Evolutionary conservation across 495 filamentous ascomycete genomes (phyloP).

Genomic region (Venustampulla echinocandica): DNA sequence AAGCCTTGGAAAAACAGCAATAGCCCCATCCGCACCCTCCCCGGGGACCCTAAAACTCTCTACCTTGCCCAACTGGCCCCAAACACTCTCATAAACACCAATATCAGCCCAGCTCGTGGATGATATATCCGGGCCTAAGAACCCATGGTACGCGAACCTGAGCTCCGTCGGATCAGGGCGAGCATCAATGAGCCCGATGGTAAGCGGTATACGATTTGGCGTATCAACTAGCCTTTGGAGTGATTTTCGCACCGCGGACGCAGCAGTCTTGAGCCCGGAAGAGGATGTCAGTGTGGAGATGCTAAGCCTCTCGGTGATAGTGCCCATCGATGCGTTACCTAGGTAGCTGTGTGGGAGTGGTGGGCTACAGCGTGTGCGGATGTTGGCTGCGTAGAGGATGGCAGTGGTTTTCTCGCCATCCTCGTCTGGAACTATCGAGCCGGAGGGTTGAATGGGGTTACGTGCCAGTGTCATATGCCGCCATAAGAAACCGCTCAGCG

Average conservation of each 20-base stretch:
- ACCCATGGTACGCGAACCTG: conserved; percentile 4
- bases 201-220: conserved; percentile 2
- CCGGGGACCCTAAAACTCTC: conserved; percentile 6
- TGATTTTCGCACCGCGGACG: conserved; percentile 2
- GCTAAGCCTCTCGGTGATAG: background rate
- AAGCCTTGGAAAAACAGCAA: conserved; percentile 8
- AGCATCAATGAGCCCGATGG: conserved; percentile 8
- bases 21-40: conserved; percentile 8
- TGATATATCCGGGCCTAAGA: conserved; percentile 7
- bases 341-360: conserved; percentile 9
- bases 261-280: conserved; percentile 1
- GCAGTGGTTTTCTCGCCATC: background rate
- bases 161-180: conserved; percentile 6
- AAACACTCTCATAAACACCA: background rate
- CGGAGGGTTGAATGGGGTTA: background rate
- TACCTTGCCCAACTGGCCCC: conserved; percentile 4
- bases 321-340: conserved; percentile 5
- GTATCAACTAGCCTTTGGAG: background rate
- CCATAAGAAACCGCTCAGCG: conserved; percentile 9
- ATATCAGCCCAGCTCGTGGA: conserved; percentile 7
- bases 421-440: background rate
- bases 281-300: background rate
- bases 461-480: conserved; percentile 10
- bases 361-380: conserved; percentile 8
- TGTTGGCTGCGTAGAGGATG: conserved; percentile 5